A percentile compares a stretch with the other conserved stretches of the same genome.
Evolutionary conservation across 345 rosid genomes (phyloP).

Genomic region (Acer negundo): DNA sequence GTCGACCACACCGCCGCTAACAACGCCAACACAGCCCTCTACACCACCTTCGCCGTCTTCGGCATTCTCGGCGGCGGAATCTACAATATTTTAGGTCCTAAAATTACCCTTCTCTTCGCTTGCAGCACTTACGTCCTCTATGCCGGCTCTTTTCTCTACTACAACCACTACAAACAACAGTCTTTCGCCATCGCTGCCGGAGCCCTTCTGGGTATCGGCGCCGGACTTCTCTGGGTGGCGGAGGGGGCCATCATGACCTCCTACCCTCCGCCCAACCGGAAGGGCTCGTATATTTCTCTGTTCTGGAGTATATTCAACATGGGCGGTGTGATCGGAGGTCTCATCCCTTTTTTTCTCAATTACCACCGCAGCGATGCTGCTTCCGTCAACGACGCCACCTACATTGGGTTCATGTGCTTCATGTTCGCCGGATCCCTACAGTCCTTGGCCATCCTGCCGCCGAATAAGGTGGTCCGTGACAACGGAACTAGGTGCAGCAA

Average conservation of each 20-base stretch:
- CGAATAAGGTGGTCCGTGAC: slow-evolving; percentile 49
- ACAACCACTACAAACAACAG: slow-evolving; percentile 61
- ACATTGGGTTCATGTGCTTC: slow-evolving; percentile 75
- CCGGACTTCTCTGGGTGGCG: slow-evolving; percentile 92
- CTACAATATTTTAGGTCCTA: slow-evolving; percentile 66
- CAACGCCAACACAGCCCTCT: slow-evolving; percentile 78
- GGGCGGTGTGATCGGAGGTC: slow-evolving; percentile 77
- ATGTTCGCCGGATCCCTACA: slow-evolving; percentile 64
- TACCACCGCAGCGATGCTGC: slow-evolving; percentile 54
- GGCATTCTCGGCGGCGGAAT: slow-evolving; percentile 61
- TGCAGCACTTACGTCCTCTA: slow-evolving; percentile 78
- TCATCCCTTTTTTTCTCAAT: slow-evolving; percentile 61
- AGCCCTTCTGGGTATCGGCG: slow-evolving; percentile 74
- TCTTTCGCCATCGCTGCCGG: slow-evolving; percentile 60
- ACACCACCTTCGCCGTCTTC: slow-evolving; percentile 56
- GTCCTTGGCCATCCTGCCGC: slow-evolving; percentile 57
- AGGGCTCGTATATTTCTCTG: slow-evolving; percentile 77
- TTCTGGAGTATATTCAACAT: slow-evolving; percentile 78
- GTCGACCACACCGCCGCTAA: slow-evolving; percentile 74
- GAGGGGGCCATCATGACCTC: slow-evolving; percentile 97
- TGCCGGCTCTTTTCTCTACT: slow-evolving; percentile 69
- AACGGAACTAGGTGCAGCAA: slow-evolving; percentile 61
- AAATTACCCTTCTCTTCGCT: slow-evolving; percentile 64
- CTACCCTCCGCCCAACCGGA: slow-evolving; percentile 76
- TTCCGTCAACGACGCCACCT: slow-evolving; percentile 71